phyloP scores from a whole-genome alignment of 176 grass and related monocot genomes.

The Oryza glaberrima region DNA sequence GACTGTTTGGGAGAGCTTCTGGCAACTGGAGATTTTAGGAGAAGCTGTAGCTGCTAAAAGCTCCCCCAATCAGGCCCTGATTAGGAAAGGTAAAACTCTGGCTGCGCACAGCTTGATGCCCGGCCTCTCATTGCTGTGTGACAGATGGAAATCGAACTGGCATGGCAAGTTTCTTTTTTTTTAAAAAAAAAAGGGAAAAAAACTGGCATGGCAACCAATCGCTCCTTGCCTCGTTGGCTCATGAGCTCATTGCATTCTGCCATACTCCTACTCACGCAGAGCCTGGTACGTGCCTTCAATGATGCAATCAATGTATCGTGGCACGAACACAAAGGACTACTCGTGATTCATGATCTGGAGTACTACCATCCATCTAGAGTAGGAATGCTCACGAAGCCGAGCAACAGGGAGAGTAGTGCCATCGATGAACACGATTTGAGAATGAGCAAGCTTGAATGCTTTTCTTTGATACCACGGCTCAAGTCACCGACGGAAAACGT shows the following conservation, averaged over 20 bases:
- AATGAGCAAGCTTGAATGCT: neutral
- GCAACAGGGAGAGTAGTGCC: neutral
- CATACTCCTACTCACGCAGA: conserved; percentile 29
- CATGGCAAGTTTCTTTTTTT: neutral
- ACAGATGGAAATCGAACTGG: neutral
- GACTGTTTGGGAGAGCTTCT: too few relatives aligned
- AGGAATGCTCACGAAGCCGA: neutral
- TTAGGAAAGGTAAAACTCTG: too few relatives aligned
- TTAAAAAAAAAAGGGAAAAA: too few relatives aligned
- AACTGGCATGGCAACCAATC: neutral
- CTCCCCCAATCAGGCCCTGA: too few relatives aligned
- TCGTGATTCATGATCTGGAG: conserved; percentile 18
- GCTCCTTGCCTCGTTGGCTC: conserved; percentile 12
- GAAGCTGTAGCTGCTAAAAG: too few relatives aligned
- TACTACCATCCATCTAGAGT: too few relatives aligned
- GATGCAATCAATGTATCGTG: conserved; percentile 1
- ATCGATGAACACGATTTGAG: neutral
- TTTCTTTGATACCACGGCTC: neutral
- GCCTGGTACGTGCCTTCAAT: neutral
- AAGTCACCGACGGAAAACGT: too few relatives aligned
- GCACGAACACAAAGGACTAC: neutral
- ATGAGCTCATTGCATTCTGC: neutral
- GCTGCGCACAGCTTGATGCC: neutral
- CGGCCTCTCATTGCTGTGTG: neutral
- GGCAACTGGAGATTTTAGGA: too few relatives aligned